phyloP scores from a whole-genome alignment of 768 basidiomycete species.

The Leucocoprinus sp. region DNA sequence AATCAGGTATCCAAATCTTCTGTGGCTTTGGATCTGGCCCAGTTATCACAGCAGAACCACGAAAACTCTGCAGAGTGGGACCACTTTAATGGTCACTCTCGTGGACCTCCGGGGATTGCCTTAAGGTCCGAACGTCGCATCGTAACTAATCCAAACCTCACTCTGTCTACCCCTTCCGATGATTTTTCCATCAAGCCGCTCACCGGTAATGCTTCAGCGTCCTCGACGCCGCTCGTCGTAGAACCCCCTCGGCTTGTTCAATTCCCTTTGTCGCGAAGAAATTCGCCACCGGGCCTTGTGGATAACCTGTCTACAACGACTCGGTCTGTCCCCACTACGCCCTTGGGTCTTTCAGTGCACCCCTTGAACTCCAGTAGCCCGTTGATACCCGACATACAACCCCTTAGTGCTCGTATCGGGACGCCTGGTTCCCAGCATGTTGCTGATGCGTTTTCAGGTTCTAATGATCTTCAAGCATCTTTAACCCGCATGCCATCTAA shows the following conservation, averaged over 20 bases:
- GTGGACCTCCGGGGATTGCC: conserved; percentile 50
- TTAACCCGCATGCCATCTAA: conserved; percentile 56
- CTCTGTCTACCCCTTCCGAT: conserved; percentile 47
- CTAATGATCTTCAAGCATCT: conserved; percentile 60
- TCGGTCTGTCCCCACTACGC: conserved; percentile 81
- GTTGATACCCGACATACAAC: conserved; percentile 50
- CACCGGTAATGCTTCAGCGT: conserved; percentile 42
- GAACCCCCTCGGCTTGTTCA: conserved; percentile 48
- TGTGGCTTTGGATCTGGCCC: conserved; percentile 88
- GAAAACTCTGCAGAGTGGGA: conserved; percentile 92
- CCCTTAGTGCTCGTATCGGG: conserved; percentile 53
- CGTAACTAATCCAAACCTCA: conserved; percentile 68
- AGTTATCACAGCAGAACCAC: conserved; percentile 72
- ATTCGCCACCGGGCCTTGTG: conserved; percentile 61
- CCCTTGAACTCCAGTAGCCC: conserved; percentile 64
- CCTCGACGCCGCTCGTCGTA: conserved; percentile 50
- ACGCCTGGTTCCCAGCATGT: conserved; percentile 39
- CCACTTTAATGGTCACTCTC: conserved; percentile 63
- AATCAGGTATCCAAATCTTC: conserved; percentile 75
- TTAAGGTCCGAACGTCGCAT: conserved; percentile 58
- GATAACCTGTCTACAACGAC: conserved; percentile 55
- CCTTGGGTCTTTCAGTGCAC: conserved; percentile 50
- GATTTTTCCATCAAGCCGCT: conserved; percentile 39
- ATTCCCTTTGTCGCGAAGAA: conserved; percentile 58
- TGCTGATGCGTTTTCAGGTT: conserved; percentile 41